These are phyloP conservation scores for Lichtheimia ornata DNA, from an alignment of 371 early-diverging fungal genomes.

Conservation along the genomic window DNA sequence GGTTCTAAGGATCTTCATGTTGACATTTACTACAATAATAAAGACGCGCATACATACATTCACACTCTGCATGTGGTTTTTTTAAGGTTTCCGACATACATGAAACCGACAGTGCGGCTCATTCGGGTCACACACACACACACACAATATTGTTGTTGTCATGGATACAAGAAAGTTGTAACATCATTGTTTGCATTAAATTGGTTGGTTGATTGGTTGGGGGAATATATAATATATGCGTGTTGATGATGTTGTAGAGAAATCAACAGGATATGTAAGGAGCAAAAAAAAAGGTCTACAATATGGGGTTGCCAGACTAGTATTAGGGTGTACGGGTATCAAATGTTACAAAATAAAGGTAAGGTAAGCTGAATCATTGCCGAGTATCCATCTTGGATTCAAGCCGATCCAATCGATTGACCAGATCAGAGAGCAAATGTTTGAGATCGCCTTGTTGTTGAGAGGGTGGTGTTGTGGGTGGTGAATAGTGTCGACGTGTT, in stretches of 20 bases:
- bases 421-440: conserved; percentile 24
- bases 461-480: conserved; percentile 17
- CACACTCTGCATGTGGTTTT: not conserved
- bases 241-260: not conserved
- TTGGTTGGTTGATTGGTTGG: too few relatives aligned
- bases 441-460: conserved; percentile 4
- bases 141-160: too few relatives aligned
- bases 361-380: conserved; percentile 10
- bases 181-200: too few relatives aligned
- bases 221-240: too few relatives aligned
- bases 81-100: not conserved
- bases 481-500: conserved; percentile 10
- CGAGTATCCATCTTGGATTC: conserved; percentile 30
- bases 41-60: too few relatives aligned
- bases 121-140: too few relatives aligned
- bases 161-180: too few relatives aligned
- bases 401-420: conserved; percentile 37
- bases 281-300: conserved; percentile 8
- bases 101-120: too few relatives aligned
- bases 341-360: conserved; percentile 7
- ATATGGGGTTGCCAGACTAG: not conserved
- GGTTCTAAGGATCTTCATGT: conserved; percentile 16
- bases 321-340: conserved; percentile 14
- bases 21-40: too few relatives aligned
- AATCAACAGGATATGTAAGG: not conserved